Evolutionary conservation across 108 stramenopile species (phyloP).

Genomic region (Fragilariopsis cylindrus): DNA sequence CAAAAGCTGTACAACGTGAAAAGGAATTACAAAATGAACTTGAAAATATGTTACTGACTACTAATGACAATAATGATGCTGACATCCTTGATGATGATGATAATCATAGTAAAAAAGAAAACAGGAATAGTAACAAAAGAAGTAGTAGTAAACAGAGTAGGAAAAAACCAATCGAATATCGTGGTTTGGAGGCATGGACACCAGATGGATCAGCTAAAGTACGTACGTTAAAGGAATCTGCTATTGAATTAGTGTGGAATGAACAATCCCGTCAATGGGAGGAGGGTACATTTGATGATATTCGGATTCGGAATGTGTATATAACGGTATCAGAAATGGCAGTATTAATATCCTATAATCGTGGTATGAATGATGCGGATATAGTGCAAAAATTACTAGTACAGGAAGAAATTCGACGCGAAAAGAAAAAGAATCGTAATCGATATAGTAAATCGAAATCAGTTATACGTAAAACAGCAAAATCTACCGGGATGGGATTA

Average conservation of each 20-base stretch:
- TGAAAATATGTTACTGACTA: background rate
- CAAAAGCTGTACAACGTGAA: slow-evolving; percentile 28
- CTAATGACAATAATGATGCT: background rate
- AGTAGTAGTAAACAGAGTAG: background rate
- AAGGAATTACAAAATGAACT: slow-evolving; percentile 20
- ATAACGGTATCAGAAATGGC: slow-evolving; percentile 19
- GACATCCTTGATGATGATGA: background rate
- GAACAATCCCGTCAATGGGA: slow-evolving; percentile 46
- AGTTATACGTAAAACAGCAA: slow-evolving; percentile 27
- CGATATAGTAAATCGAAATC: slow-evolving; percentile 34
- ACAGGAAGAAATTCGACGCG: slow-evolving; percentile 14
- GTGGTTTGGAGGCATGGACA: slow-evolving; percentile 43
- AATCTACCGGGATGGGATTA: slow-evolving; percentile 1
- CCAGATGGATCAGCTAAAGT: slow-evolving; percentile 29
- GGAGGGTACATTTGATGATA: slow-evolving; percentile 25
- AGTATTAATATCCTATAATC: slow-evolving; percentile 18
- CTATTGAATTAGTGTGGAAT: slow-evolving; percentile 41
- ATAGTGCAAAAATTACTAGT: slow-evolving; percentile 25
- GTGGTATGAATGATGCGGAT: slow-evolving; percentile 27
- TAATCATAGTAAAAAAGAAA: background rate
- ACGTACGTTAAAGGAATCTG: slow-evolving; percentile 30
- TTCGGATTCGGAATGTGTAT: slow-evolving; percentile 30
- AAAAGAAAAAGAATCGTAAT: slow-evolving; percentile 28
- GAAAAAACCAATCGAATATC: slow-evolving; percentile 38
- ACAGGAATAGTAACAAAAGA: background rate